Conservation (phyloP, 129 eudicot genomes). For the Arctium lappa region DNA sequence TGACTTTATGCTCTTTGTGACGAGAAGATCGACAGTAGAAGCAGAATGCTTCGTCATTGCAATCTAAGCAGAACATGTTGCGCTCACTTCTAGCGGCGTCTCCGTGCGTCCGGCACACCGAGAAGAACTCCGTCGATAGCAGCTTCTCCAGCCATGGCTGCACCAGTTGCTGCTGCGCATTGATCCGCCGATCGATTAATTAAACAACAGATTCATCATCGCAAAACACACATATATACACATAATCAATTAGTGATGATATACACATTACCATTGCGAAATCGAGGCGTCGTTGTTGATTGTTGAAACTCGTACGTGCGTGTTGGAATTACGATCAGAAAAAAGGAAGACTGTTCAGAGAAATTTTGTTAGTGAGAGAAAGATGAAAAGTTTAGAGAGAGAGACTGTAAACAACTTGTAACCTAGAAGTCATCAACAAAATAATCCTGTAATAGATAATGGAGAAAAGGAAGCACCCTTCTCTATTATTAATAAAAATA, state of each 20-base stretch:
- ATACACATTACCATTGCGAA: conserved; percentile 27
- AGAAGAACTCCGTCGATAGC: conserved; percentile 54
- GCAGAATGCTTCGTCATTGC: conserved; percentile 67
- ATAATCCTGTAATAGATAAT: conserved; percentile 30
- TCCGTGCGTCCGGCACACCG: conserved; percentile 61
- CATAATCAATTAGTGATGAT: not conserved
- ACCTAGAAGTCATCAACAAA: conserved; percentile 72
- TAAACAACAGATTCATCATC: conserved; percentile 19
- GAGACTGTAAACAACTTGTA: conserved; percentile 58
- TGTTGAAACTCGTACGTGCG: conserved; percentile 1
- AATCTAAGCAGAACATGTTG: conserved; percentile 82
- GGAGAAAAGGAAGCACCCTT: conserved; percentile 13
- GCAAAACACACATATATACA: conserved; percentile 2
- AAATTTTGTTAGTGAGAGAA: conserved; percentile 23
- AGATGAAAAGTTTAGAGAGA: conserved; percentile 36
- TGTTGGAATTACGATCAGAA: conserved; percentile 8
- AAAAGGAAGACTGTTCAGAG: conserved; percentile 20
- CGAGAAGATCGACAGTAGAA: conserved; percentile 82
- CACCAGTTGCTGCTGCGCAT: conserved; percentile 40
- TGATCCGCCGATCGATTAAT: not conserved
- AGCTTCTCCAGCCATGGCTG: conserved; percentile 87
- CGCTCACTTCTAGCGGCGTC: conserved; percentile 83
- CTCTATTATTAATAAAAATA: conserved; percentile 1
- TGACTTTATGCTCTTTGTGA: conserved; percentile 87
- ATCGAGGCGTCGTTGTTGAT: not conserved